These are phyloP conservation scores for Aspergillus piperis DNA, from an alignment of 2,329 filamentous ascomycete genomes.

Conservation along the genomic window DNA sequence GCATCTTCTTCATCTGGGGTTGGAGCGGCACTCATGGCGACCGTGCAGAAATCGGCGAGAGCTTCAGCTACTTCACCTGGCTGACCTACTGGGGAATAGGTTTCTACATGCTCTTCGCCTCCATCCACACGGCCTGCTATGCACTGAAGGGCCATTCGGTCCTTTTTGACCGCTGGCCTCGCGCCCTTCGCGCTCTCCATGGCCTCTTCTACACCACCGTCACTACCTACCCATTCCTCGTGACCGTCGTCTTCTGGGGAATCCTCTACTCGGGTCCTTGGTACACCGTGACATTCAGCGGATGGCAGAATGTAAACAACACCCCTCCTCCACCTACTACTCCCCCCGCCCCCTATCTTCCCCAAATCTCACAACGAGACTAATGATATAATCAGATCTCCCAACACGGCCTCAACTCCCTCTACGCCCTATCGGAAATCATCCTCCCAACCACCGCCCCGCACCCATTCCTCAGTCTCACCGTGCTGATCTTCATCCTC, in stretches of 20 bases:
- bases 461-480: constrained; percentile 65
- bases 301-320: constrained; percentile 53
- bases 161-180: constrained; percentile 62
- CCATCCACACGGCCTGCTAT: constrained; percentile 71
- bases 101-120: constrained; percentile 72
- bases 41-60: constrained; percentile 51
- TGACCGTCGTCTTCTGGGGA: constrained; percentile 71
- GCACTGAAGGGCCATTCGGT: constrained; percentile 53
- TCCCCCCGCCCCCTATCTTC: neutral
- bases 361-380: too few species aligned
- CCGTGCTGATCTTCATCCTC: constrained; percentile 69
- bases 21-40: constrained; percentile 61
- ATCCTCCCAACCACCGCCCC: constrained; percentile 65
- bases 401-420: constrained; percentile 72
- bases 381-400: constrained; percentile 55
- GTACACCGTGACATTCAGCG: constrained; percentile 54
- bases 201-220: constrained; percentile 64
- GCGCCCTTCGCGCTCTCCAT: constrained; percentile 65
- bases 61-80: constrained; percentile 81
- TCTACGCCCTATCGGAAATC: constrained; percentile 76
- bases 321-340: constrained; percentile 4
- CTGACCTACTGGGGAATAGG: constrained; percentile 80
- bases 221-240: constrained; percentile 66
- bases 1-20: constrained; percentile 68
- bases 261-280: constrained; percentile 58